phyloP scores from a whole-genome alignment of 192 early-diverging fungal species.

The Spinellus fusiger region DNA sequence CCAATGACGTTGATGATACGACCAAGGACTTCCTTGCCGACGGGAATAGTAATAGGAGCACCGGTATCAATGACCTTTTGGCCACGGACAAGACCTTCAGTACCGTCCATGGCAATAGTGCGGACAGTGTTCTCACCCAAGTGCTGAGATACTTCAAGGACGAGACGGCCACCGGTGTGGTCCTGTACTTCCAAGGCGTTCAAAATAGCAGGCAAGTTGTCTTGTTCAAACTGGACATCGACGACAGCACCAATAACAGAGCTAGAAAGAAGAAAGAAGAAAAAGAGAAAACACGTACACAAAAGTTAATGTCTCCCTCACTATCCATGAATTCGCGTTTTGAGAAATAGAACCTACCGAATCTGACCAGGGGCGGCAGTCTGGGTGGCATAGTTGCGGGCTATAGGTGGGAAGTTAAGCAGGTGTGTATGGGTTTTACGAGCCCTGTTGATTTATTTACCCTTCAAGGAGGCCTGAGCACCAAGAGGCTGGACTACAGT shows the following conservation, averaged over 20 bases:
- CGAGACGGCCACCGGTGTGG: conserved; percentile 75
- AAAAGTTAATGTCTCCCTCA: too few relatives aligned
- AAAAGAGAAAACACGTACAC: conserved; percentile 29
- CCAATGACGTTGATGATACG: conserved; percentile 99
- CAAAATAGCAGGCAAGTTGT: conserved; percentile 87
- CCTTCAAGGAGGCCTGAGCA: conserved; percentile 11
- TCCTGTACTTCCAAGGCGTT: conserved; percentile 94
- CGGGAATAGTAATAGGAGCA: conserved; percentile 86
- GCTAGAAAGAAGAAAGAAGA: conserved; percentile 51
- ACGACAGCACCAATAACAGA: conserved; percentile 98
- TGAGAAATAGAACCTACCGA: too few relatives aligned
- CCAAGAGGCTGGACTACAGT: conserved; percentile 17
- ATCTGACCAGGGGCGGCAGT: conserved; percentile 21
- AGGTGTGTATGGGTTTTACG: neutral
- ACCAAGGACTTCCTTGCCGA: conserved; percentile 92
- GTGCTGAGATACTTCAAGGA: conserved; percentile 95
- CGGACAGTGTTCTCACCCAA: conserved; percentile 98
- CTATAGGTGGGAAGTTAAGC: conserved; percentile 4
- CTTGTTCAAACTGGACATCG: conserved; percentile 93
- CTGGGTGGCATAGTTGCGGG: conserved; percentile 5
- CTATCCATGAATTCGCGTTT: too few relatives aligned
- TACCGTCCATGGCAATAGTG: conserved; percentile 99
- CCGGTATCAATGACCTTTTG: conserved; percentile 94
- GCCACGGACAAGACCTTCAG: conserved; percentile 92
- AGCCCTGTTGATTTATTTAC: neutral